phyloP scores from a whole-genome alignment of 176 grass and related monocot genomes.

The Pharus latifolius region DNA sequence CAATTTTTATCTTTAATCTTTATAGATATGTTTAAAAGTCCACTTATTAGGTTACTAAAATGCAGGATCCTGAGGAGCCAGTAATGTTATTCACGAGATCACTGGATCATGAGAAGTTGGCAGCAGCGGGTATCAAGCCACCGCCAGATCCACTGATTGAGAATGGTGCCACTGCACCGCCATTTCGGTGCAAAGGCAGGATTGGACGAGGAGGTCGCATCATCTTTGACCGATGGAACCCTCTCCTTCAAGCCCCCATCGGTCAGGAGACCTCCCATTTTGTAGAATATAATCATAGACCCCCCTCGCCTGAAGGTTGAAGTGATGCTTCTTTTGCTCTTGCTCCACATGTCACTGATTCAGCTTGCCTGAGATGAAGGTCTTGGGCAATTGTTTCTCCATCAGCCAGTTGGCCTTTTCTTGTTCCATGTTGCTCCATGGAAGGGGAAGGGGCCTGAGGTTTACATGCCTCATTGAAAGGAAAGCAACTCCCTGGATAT shows the following conservation, averaged over 20 bases:
- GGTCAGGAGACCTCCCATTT: not conserved
- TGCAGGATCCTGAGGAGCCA: conserved; percentile 49
- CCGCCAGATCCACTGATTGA: conserved; percentile 22
- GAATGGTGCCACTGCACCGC: not conserved
- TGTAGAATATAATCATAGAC: conserved; percentile 1
- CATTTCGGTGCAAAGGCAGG: conserved; percentile 34
- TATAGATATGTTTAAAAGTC: not conserved
- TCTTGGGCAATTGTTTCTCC: not conserved
- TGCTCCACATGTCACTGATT: not conserved
- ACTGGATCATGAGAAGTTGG: conserved; percentile 34
- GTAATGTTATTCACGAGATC: conserved; percentile 54
- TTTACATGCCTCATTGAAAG: not conserved
- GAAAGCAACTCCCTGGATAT: not conserved
- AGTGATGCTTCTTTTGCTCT: not conserved
- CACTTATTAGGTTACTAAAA: conserved; percentile 1
- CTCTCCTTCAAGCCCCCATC: conserved; percentile 25
- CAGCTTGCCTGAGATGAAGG: not conserved
- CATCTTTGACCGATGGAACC: conserved; percentile 64
- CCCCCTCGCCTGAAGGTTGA: conserved; percentile 9
- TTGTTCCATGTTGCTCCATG: not conserved
- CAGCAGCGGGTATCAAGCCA: conserved; percentile 17
- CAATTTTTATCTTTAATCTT: not conserved
- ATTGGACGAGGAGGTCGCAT: conserved; percentile 60
- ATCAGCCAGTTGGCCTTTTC: not conserved
- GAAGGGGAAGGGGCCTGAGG: not conserved